Evolutionary conservation across 169 alveolate species (phyloP).

Genomic region (Babesia ovata): DNA sequence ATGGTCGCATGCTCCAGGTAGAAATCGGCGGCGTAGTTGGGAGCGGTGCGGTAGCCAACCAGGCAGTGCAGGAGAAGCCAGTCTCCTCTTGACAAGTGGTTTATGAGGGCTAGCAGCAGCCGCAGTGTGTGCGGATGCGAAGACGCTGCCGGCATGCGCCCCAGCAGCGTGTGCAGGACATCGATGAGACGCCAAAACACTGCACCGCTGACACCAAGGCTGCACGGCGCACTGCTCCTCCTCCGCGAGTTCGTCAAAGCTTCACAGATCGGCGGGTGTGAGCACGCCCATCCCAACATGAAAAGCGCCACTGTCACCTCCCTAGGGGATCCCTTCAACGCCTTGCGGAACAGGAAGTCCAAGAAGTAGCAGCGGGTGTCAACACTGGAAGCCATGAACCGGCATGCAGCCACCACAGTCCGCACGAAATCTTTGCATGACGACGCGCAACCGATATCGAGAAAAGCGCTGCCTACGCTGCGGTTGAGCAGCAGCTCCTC

Average conservation of each 20-base stretch:
- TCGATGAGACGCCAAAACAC: slow-evolving; percentile 38
- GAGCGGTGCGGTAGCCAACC: slow-evolving; percentile 1
- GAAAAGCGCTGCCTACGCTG: not conserved
- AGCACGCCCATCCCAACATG: slow-evolving; percentile 41
- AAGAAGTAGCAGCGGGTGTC: slow-evolving; percentile 22
- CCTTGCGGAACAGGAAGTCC: slow-evolving; percentile 55
- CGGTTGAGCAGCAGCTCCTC: slow-evolving; percentile 16
- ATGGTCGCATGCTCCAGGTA: not conserved
- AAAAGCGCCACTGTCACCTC: slow-evolving; percentile 47
- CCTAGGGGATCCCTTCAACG: not conserved
- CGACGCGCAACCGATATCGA: slow-evolving; percentile 9
- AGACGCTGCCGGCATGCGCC: slow-evolving; percentile 1
- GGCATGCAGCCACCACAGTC: slow-evolving; percentile 18
- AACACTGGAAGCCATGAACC: slow-evolving; percentile 18
- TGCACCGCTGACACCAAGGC: not conserved
- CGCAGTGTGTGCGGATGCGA: slow-evolving; percentile 24
- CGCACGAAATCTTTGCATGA: slow-evolving; percentile 28
- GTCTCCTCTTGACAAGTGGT: slow-evolving; percentile 37
- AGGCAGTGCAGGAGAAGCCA: slow-evolving; percentile 41
- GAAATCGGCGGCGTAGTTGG: slow-evolving; percentile 12
- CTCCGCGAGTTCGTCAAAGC: not conserved
- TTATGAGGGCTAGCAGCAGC: slow-evolving; percentile 19
- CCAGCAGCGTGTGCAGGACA: slow-evolving; percentile 6
- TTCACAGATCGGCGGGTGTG: slow-evolving; percentile 2
- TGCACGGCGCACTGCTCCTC: not conserved